Evolutionary conservation across 2,329 filamentous ascomycete genomes (phyloP).

Genomic region (Monascus ruber): DNA sequence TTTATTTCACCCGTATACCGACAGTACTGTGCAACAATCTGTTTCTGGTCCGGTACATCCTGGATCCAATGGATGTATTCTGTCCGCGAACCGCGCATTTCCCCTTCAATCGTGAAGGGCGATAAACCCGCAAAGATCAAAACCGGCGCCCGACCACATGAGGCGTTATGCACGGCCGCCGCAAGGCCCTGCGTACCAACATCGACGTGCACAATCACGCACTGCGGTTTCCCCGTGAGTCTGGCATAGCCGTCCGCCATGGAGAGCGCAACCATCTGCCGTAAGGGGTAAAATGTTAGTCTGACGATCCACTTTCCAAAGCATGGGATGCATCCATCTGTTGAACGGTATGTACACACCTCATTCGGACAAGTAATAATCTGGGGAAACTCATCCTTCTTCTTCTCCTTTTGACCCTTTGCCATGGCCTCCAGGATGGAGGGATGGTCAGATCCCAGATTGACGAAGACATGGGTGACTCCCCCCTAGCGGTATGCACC

Average conservation of each 20-base stretch:
- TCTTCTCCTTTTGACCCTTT: slow-evolving; percentile 55
- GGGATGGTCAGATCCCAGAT: slow-evolving; percentile 51
- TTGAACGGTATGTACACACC: slow-evolving; percentile 31
- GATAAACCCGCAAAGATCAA: slow-evolving; percentile 68
- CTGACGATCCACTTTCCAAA: not conserved
- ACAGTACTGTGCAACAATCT: slow-evolving; percentile 75
- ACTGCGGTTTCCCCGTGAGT: slow-evolving; percentile 60
- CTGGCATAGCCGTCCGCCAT: slow-evolving; percentile 75
- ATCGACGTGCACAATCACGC: slow-evolving; percentile 70
- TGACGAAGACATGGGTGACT: slow-evolving; percentile 42
- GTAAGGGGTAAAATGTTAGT: slow-evolving; percentile 4
- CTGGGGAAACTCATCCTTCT: slow-evolving; percentile 52
- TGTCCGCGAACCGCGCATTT: slow-evolving; percentile 63
- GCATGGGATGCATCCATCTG: not conserved
- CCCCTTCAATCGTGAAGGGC: slow-evolving; percentile 66
- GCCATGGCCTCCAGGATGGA: slow-evolving; percentile 72
- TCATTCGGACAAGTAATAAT: slow-evolving; percentile 75
- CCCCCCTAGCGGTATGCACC: slow-evolving; percentile 26
- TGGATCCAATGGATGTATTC: slow-evolving; percentile 85
- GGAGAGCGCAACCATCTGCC: slow-evolving; percentile 69
- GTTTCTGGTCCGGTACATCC: slow-evolving; percentile 70
- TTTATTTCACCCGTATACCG: slow-evolving; percentile 74
- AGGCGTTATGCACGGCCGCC: slow-evolving; percentile 69
- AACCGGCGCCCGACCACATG: slow-evolving; percentile 60
- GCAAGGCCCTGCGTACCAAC: slow-evolving; percentile 71